Base-by-base conservation (phyloP, 148 eudicot genomes). In the Amaranthus palmeri region DNA sequence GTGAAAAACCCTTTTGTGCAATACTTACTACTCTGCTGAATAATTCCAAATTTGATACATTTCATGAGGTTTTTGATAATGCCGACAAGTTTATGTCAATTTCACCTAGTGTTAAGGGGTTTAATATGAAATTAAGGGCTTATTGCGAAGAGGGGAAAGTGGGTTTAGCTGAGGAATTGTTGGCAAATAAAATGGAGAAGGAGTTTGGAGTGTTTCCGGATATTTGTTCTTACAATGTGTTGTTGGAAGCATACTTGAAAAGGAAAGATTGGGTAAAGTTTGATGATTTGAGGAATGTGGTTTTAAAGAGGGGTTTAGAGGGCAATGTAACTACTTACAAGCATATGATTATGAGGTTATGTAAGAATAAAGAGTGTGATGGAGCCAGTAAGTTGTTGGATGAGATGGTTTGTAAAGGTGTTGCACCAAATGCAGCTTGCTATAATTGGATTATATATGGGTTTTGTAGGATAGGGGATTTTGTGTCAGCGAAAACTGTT, bases 331-430 rank as follows among this genome's bases (percentile, higher is more conserved):
- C 74, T 8, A 80, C 78, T 48, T 83, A 64, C 40, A 83, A 80
- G 68, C 65, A 49, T 50, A 79, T 70, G 60, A 73, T 83, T 70
- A 44, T 67, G 65, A 74, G 66, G 81, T 54, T 15, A 56, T 79
- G 77, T 40, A 83, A 58, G 75, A 68, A 56, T 50, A 77, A 76
- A 45, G 74, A 74, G 63, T 54, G 71, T 15, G 72, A 41, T 51
- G 58, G 75, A 67, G 85, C 83, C 1, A 77, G 70, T 52, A 60
- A 80, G 49, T 61, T 79, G 73, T 79, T 77, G 55, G 76, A 80
- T 46, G 83, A 80, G 61, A 79, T 83, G 85, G 44, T 14, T 4
- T 18, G 8, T 7, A 73, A 70, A 17, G 85, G 77, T 14, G 58
- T 82, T 17, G 63, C 70, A 44, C 83, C 80, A 9, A 78, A 80